Evolutionary conservation across 2,329 filamentous ascomycete species (phyloP).

Genomic region (Talaromyces sp.): DNA sequence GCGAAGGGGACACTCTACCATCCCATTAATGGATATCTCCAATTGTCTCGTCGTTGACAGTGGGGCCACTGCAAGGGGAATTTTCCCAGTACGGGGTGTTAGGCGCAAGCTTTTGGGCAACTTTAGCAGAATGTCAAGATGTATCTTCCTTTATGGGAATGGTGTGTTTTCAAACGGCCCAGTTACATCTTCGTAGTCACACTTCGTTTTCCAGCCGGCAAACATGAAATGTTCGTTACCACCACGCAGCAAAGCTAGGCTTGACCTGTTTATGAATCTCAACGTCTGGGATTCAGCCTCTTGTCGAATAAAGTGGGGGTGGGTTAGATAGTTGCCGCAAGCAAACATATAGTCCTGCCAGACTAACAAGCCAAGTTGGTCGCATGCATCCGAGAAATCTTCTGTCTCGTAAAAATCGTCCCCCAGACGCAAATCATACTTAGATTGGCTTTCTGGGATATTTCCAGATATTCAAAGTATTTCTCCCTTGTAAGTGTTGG

Average conservation of each 20-base stretch:
- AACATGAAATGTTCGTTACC: slow-evolving; percentile 88
- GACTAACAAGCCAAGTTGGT: slow-evolving; percentile 65
- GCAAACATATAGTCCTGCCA: slow-evolving; percentile 78
- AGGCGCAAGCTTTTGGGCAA: too few relatives aligned
- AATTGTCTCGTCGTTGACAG: slow-evolving; percentile 62
- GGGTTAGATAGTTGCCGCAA: slow-evolving; percentile 63
- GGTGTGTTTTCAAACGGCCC: too few relatives aligned
- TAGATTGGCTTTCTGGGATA: slow-evolving; percentile 52
- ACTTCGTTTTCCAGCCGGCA: slow-evolving; percentile 57
- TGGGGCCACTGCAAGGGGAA: slow-evolving; percentile 61
- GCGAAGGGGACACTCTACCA: slow-evolving; percentile 23
- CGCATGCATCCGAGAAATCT: slow-evolving; percentile 63
- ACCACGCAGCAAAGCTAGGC: slow-evolving; percentile 73
- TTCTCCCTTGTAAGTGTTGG: slow-evolving; percentile 44
- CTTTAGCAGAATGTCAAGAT: too few relatives aligned
- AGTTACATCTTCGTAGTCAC: slow-evolving; percentile 63
- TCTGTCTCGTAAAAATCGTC: slow-evolving; percentile 71
- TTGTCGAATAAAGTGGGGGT: slow-evolving; percentile 50
- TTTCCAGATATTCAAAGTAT: slow-evolving; percentile 49
- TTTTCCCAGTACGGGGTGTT: slow-evolving; percentile 52
- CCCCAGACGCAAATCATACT: slow-evolving; percentile 63
- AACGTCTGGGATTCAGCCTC: slow-evolving; percentile 60
- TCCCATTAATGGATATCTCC: slow-evolving; percentile 93
- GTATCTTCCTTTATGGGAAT: too few relatives aligned
- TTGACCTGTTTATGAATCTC: slow-evolving; percentile 70